phyloP scores from a whole-genome alignment of 257 asterid genomes.

The Perilla frutescens region DNA sequence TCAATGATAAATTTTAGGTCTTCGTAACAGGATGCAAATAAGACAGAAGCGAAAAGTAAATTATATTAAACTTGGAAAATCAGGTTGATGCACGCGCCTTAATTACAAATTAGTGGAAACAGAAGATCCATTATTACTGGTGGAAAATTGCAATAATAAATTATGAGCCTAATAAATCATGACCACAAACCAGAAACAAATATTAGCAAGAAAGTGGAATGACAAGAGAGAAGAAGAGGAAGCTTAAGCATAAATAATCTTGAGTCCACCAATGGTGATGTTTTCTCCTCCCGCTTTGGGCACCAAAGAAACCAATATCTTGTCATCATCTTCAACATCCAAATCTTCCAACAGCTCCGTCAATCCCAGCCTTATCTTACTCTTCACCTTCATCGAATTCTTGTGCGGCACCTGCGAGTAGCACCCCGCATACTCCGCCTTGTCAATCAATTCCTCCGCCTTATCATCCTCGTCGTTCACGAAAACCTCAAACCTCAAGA shows the following conservation, averaged over 20 bases:
- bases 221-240: no score
- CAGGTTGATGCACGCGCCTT: no score
- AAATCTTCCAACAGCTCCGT: conserved; percentile 53
- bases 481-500: conserved; percentile 51
- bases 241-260: conserved; percentile 38
- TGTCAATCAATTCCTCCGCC: conserved; percentile 33
- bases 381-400: conserved; percentile 32
- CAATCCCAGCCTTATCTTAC: conserved; percentile 38
- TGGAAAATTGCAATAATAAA: no score
- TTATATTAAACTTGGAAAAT: no score
- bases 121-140: no score
- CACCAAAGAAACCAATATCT: conserved; percentile 52
- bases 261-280: conserved; percentile 48
- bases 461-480: conserved; percentile 57
- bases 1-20: no score
- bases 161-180: no score
- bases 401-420: conserved; percentile 52
- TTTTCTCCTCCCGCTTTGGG: conserved; percentile 44
- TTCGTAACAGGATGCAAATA: no score
- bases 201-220: no score
- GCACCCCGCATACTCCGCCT: conserved; percentile 56
- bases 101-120: no score
- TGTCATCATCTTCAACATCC: conserved; percentile 53
- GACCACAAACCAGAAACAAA: no score
- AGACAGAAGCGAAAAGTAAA: no score